These are phyloP conservation scores for Russula abietina DNA, from an alignment of 768 basidiomycete genomes.

Conservation along the genomic window DNA sequence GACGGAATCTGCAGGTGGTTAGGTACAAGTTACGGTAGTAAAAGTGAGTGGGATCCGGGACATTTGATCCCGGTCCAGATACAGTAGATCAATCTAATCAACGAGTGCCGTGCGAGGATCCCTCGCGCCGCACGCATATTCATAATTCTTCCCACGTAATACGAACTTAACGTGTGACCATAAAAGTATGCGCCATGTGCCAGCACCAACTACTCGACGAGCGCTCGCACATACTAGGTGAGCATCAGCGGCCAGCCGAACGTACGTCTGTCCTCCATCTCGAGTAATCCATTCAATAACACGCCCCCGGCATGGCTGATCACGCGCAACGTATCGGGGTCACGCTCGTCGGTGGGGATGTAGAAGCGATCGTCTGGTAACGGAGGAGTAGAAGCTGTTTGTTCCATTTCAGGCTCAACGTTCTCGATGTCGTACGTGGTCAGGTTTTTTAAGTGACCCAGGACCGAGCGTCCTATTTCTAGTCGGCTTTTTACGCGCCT, in stretches of 20 bases:
- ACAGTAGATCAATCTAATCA: slow-evolving; percentile 32
- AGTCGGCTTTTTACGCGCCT: slow-evolving; percentile 31
- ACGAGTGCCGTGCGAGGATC: slow-evolving; percentile 32
- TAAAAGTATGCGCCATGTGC: slow-evolving; percentile 35
- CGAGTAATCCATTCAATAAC: slow-evolving; percentile 38
- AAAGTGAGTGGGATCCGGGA: too few species aligned
- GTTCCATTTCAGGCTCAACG: slow-evolving; percentile 8
- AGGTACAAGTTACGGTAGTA: too few species aligned
- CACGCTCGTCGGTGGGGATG: slow-evolving; percentile 41
- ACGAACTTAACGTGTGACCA: slow-evolving; percentile 34
- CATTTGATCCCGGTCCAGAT: not conserved
- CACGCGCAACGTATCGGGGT: slow-evolving; percentile 30
- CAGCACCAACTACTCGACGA: slow-evolving; percentile 39
- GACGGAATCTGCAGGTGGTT: not conserved
- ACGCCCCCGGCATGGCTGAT: slow-evolving; percentile 36
- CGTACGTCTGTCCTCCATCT: slow-evolving; percentile 34
- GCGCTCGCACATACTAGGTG: slow-evolving; percentile 39
- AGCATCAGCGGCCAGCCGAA: slow-evolving; percentile 41
- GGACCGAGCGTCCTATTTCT: slow-evolving; percentile 29
- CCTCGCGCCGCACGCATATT: slow-evolving; percentile 37
- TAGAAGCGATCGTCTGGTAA: slow-evolving; percentile 26
- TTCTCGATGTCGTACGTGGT: slow-evolving; percentile 14
- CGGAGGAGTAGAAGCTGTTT: slow-evolving; percentile 1
- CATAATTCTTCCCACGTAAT: slow-evolving; percentile 35
- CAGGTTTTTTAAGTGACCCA: slow-evolving; percentile 18